Conservation (phyloP, 2,329 filamentous ascomycete species). For the Colletotrichum theobromicola region DNA sequence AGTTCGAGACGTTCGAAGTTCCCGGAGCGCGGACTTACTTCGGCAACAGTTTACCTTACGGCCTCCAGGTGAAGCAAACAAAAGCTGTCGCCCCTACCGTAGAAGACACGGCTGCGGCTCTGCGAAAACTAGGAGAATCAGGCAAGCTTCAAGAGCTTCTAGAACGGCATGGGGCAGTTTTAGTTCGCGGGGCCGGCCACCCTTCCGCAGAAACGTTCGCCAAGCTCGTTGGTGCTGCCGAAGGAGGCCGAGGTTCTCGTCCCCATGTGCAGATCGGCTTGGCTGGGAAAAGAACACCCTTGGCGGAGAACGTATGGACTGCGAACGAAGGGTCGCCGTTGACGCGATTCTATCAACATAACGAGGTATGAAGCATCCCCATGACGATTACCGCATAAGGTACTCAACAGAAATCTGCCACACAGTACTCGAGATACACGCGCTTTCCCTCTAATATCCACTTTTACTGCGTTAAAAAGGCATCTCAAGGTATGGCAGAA, state of each 20-base stretch:
- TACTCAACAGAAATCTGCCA: not conserved
- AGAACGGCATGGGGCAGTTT: slow-evolving; percentile 17
- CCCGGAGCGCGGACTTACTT: slow-evolving; percentile 18
- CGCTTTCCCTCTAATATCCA: slow-evolving; percentile 22
- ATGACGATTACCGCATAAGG: not conserved
- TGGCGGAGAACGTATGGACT: slow-evolving; percentile 24
- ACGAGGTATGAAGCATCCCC: slow-evolving; percentile 11
- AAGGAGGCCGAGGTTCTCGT: slow-evolving; percentile 11
- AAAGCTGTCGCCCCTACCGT: not conserved
- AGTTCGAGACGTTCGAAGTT: slow-evolving; percentile 14
- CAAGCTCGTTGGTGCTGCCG: slow-evolving; percentile 14
- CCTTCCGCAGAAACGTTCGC: slow-evolving; percentile 24
- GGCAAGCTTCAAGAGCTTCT: slow-evolving; percentile 14
- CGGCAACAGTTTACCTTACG: slow-evolving; percentile 10
- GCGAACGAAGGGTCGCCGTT: slow-evolving; percentile 24
- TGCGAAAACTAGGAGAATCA: slow-evolving; percentile 3
- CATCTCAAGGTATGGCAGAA: not conserved
- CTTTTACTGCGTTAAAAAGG: slow-evolving; percentile 23
- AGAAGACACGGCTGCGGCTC: not conserved
- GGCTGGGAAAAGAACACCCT: slow-evolving; percentile 21
- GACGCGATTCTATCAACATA: slow-evolving; percentile 25
- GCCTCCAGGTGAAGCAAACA: slow-evolving; percentile 2
- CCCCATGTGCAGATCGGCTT: slow-evolving; percentile 34
- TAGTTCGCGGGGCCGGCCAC: slow-evolving; percentile 15
- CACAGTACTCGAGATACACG: slow-evolving; percentile 23